Evolutionary conservation across 2,329 filamentous ascomycete genomes (phyloP), one percentile per base, ranked within the genome.

Genomic region (Fonsecaea multimorphosa): DNA sequence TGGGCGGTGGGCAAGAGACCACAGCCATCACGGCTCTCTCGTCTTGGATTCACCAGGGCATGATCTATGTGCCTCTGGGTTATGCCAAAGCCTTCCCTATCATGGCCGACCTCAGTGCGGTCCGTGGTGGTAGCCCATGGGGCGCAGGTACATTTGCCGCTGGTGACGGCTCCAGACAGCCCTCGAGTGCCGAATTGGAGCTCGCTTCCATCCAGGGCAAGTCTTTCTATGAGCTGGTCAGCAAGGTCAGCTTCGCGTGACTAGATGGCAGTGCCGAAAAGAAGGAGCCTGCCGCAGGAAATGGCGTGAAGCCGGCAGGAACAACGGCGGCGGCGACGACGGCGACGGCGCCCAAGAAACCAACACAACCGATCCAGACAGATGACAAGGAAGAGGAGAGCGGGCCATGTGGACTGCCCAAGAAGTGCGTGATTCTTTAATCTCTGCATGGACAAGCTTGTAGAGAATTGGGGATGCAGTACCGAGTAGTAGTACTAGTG

Each of bases 21-120:
- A 99, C 95, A 55, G 89, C 86, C 72, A 82, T 97, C 70, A 84
- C 89, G 36, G 83, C 89, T 77, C 88, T 98, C 87, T 92, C 89
- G 75, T 98, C 94, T 19, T 84, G 98, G 61, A 79, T 89, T 67
- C 95, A 98, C 83, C 95, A 98, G 84, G 95, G 95, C 75, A 90
- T 98, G 82, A 90, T 95, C 84, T 98, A 90, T 79, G 93, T 98
- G n/a, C 95, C 95, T 56, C 85, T 98, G 61, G 95, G 95, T 63
- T 98, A 96, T 85, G 89, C 91, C 81, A 91, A 89, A 74, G 82
- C 87, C 57, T 97, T 97, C 76, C 77, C 76, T 66, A 80, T 87
- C 70, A 80, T 97, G 71, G 77, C 88, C 71, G 89, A 93, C 80
- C 78, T 97, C 38, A 76, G 76, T 32, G 93, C 97, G 84, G 85